Evolutionary conservation across 441 rosid species (phyloP).

Genomic region (Arabidopsis hybrid): DNA sequence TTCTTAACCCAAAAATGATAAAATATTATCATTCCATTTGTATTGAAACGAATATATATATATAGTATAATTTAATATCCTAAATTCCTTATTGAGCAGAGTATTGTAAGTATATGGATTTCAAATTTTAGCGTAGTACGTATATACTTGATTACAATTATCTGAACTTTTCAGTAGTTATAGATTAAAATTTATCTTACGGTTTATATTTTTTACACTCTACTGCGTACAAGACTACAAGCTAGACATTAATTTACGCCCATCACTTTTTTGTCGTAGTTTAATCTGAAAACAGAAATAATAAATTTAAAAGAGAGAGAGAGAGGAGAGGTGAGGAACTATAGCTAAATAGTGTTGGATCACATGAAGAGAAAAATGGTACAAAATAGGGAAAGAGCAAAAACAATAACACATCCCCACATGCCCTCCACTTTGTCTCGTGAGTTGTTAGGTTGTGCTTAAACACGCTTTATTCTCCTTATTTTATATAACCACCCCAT

Average conservation of each 20-base stretch:
- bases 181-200: neutral
- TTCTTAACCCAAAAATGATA: neutral
- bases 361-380: constrained; percentile 32
- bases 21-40: neutral
- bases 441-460: constrained; percentile 42
- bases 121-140: neutral
- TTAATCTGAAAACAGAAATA: neutral
- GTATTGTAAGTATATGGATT: neutral
- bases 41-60: neutral
- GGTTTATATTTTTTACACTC: neutral
- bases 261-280: neutral
- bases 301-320: neutral
- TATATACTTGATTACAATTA: neutral
- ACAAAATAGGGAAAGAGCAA: constrained; percentile 41
- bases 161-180: neutral
- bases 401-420: constrained; percentile 45
- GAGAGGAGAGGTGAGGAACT: constrained; percentile 14
- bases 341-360: constrained; percentile 42
- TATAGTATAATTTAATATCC: neutral
- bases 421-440: constrained; percentile 45
- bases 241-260: constrained; percentile 4
- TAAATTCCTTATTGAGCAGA: neutral
- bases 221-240: constrained; percentile 23
- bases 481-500: constrained; percentile 3
- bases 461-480: constrained; percentile 34